Evolutionary conservation across 768 basidiomycete genomes (phyloP).

Genomic region (Russula vinacea): DNA sequence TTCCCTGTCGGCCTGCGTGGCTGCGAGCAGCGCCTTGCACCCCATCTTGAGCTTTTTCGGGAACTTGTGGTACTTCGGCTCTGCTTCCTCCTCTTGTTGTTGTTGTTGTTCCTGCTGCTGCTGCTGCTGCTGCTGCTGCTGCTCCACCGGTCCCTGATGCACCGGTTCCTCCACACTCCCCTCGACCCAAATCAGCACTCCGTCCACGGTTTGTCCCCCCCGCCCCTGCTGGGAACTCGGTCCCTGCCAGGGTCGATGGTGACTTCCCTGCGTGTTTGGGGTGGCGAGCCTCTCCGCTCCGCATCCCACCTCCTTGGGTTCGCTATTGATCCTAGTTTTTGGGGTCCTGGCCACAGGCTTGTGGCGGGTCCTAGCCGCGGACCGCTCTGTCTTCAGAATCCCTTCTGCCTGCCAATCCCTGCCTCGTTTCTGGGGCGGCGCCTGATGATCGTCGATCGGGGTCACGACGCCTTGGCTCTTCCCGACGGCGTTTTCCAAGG

Average conservation of each 20-base stretch:
- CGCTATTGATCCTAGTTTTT: background rate
- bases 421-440: background rate
- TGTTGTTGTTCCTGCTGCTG: background rate
- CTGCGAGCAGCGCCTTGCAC: background rate
- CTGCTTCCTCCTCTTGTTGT: background rate
- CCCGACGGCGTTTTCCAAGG: background rate
- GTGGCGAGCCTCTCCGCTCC: conserved; percentile 1
- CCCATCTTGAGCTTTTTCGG: background rate
- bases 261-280: background rate
- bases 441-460: background rate
- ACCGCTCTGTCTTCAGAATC: background rate
- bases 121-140: no score
- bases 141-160: background rate
- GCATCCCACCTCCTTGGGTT: conserved; percentile 4
- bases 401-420: background rate
- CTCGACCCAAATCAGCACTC: background rate
- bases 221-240: background rate
- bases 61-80: background rate
- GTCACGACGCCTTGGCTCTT: background rate
- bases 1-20: background rate
- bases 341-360: background rate
- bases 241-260: background rate
- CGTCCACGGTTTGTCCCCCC: background rate
- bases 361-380: background rate
- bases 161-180: background rate